These are phyloP conservation scores for Naegleria lovaniensis DNA, from an alignment of 208 protist species.

Conservation along the genomic window DNA sequence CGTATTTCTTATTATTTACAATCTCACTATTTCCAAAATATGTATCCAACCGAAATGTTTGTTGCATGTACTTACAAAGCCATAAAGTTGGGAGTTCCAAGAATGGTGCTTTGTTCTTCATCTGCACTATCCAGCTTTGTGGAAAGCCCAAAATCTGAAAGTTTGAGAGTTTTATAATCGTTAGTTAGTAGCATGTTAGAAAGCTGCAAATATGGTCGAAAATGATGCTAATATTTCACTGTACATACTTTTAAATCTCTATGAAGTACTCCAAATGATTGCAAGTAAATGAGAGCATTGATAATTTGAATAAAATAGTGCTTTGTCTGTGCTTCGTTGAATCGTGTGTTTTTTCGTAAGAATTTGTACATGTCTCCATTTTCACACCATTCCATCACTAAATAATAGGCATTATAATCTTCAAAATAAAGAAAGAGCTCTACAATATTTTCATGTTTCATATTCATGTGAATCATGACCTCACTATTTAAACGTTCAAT, in stretches of 20 bases:
- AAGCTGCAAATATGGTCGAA: neutral
- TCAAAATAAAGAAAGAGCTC: constrained; percentile 20
- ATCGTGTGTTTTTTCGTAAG: neutral
- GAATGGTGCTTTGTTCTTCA: neutral
- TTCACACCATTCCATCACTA: constrained; percentile 20
- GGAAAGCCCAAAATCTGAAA: constrained; percentile 19
- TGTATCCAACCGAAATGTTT: neutral
- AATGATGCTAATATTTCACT: neutral
- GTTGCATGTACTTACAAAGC: neutral
- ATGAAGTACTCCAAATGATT: neutral
- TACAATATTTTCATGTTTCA: constrained; percentile 17
- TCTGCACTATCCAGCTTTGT: neutral
- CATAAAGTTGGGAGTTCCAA: constrained; percentile 19
- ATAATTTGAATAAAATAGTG: neutral
- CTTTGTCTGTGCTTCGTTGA: neutral
- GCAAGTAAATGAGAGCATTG: neutral
- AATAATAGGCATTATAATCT: neutral
- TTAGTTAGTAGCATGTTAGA: constrained; percentile 1
- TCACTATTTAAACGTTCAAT: neutral
- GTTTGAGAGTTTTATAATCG: neutral
- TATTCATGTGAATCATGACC: neutral
- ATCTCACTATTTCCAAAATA: constrained; percentile 8
- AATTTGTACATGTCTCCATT: neutral
- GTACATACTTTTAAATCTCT: neutral
- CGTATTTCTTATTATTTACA: neutral